phyloP scores from a whole-genome alignment of 192 early-diverging fungal species.

The Coemansia sp. region DNA sequence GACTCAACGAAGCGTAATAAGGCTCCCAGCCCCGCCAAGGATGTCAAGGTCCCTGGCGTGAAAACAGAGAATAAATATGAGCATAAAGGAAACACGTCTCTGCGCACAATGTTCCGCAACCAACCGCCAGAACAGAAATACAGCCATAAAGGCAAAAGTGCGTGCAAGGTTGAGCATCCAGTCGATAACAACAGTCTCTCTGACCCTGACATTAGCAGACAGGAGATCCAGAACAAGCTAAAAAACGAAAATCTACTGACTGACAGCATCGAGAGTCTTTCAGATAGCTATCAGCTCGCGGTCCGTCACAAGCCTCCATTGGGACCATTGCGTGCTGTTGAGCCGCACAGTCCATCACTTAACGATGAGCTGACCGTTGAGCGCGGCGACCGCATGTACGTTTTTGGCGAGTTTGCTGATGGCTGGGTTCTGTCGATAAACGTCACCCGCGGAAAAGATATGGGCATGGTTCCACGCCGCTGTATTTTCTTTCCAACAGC shows the following conservation, averaged over 20 bases:
- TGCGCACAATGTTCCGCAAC: slow-evolving; percentile 18
- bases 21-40: background rate
- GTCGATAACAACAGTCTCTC: background rate
- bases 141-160: background rate
- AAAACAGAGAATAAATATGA: background rate
- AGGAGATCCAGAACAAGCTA: background rate
- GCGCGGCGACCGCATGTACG: slow-evolving; percentile 27
- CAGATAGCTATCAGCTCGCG: slow-evolving; percentile 49
- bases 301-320: slow-evolving; percentile 48
- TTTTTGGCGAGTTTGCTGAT: slow-evolving; percentile 52
- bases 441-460: slow-evolving; percentile 28
- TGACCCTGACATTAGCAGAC: background rate
- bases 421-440: slow-evolving; percentile 51
- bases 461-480: slow-evolving; percentile 49
- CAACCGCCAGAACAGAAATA: background rate
- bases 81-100: slow-evolving; percentile 8
- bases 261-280: slow-evolving; percentile 46
- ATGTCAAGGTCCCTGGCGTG: background rate
- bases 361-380: slow-evolving; percentile 38
- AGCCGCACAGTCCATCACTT: slow-evolving; percentile 31
- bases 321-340: slow-evolving; percentile 33
- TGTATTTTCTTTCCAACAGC: slow-evolving; percentile 48
- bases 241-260: slow-evolving; percentile 16
- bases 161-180: background rate
- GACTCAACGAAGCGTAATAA: slow-evolving; percentile 12